Evolutionary conservation across 2,329 filamentous ascomycete species (phyloP).

Genomic region (Didymella glomerata): DNA sequence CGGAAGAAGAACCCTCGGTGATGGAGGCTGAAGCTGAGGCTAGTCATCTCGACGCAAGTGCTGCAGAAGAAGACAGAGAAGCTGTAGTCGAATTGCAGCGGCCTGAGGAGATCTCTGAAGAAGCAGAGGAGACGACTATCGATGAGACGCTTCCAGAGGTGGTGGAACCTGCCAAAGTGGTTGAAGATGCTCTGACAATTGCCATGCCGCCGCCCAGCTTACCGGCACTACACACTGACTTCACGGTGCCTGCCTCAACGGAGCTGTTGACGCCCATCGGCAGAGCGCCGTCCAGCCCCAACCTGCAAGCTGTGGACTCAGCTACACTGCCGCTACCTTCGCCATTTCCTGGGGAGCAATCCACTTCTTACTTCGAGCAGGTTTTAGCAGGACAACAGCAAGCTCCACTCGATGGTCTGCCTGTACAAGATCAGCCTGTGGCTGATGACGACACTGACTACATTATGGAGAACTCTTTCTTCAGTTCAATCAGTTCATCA

Average conservation of each 20-base stretch:
- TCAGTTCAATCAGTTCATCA: constrained; percentile 44
- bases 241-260: constrained; percentile 18
- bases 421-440: constrained; percentile 18
- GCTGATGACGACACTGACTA: constrained; percentile 34
- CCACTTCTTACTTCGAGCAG: constrained; percentile 44
- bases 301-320: constrained; percentile 45
- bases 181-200: constrained; percentile 12
- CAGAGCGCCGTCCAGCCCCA: constrained; percentile 47
- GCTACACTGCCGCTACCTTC: constrained; percentile 50
- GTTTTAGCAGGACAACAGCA: constrained; percentile 14
- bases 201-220: constrained; percentile 48
- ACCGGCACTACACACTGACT: constrained; percentile 33
- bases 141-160: constrained; percentile 9
- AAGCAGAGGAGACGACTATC: constrained; percentile 9
- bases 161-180: neutral
- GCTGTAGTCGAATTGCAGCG: constrained; percentile 9
- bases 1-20: constrained; percentile 3
- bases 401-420: neutral
- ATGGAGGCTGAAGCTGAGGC: neutral
- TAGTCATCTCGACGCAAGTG: constrained; percentile 1
- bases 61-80: constrained; percentile 8
- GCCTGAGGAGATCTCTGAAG: neutral
- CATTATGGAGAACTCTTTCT: constrained; percentile 45
- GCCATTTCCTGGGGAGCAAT: constrained; percentile 47
- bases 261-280: constrained; percentile 44